A percentile compares a stretch with the other conserved stretches of the same genome.
These are phyloP conservation scores for Hygrocybe coccinea DNA, from an alignment of 768 basidiomycete species.

Conservation along the genomic window DNA sequence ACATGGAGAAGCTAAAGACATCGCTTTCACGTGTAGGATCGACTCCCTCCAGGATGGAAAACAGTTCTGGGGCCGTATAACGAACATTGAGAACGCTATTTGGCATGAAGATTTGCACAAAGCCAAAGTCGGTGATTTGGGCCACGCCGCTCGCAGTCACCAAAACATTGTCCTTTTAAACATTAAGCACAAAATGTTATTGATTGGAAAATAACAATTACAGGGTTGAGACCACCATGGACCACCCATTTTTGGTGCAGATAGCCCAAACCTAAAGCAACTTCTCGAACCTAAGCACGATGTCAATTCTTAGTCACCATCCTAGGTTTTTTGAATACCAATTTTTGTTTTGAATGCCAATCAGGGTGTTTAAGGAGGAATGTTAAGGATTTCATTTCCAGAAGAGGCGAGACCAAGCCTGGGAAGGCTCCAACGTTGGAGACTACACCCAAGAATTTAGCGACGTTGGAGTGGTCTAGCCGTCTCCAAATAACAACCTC, in stretches of 20 bases:
- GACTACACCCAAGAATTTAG: no score
- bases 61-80: not conserved
- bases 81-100: not conserved
- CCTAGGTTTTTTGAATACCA: no score
- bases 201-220: not conserved
- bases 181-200: not conserved
- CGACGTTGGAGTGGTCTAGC: no score
- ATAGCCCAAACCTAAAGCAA: not conserved
- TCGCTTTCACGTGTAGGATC: no score
- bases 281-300: not conserved
- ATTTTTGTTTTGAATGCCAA: no score
- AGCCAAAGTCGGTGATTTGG: not conserved
- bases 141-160: not conserved
- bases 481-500: no score
- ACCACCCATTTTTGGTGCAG: not conserved
- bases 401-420: no score
- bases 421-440: no score
- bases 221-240: constrained; percentile 4
- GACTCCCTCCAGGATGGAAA: not conserved
- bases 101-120: not conserved
- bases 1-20: no score
- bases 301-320: not conserved
- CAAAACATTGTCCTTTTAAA: not conserved
- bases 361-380: no score
- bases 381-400: no score